Conservation (phyloP, 768 basidiomycete genomes). For the Mycena metata region DNA sequence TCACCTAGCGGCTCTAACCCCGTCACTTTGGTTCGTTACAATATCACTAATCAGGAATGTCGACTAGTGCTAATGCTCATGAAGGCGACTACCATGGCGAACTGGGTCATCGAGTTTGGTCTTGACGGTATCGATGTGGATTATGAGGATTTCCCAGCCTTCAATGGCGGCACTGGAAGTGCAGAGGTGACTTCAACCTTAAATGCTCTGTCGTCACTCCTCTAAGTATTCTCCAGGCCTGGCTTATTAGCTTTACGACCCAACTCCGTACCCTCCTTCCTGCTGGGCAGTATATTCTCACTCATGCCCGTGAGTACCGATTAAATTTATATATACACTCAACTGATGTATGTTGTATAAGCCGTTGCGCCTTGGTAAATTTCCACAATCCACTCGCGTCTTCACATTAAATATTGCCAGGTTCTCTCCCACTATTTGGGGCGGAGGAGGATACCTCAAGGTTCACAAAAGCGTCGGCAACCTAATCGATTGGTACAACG, state of each 20-base stretch:
- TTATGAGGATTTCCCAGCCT: conserved; percentile 80
- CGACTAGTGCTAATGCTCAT: too few relatives aligned
- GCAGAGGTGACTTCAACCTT: conserved; percentile 11
- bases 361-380: conserved; percentile 66
- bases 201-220: background rate
- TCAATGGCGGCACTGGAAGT: conserved; percentile 16
- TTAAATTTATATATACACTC: background rate
- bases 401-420: background rate
- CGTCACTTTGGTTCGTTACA: conserved; percentile 49
- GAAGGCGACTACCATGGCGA: conserved; percentile 71
- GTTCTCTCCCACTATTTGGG: conserved; percentile 52
- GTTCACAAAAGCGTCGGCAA: conserved; percentile 67
- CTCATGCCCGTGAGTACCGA: conserved; percentile 64
- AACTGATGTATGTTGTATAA: conserved; percentile 36
- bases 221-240: background rate
- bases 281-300: conserved; percentile 61
- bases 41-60: too few relatives aligned
- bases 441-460: conserved; percentile 68
- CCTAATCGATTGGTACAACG: conserved; percentile 76
- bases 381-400: background rate
- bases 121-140: conserved; percentile 84
- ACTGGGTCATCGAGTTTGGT: conserved; percentile 71
- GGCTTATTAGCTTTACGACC: conserved; percentile 69
- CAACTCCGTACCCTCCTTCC: conserved; percentile 66
- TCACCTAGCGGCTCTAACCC: conserved; percentile 72